A percentile compares a stretch with the other conserved stretches of the same genome.
These are phyloP conservation scores for Penicillium salamii DNA, from an alignment of 495 filamentous ascomycete species.

Conservation along the genomic window DNA sequence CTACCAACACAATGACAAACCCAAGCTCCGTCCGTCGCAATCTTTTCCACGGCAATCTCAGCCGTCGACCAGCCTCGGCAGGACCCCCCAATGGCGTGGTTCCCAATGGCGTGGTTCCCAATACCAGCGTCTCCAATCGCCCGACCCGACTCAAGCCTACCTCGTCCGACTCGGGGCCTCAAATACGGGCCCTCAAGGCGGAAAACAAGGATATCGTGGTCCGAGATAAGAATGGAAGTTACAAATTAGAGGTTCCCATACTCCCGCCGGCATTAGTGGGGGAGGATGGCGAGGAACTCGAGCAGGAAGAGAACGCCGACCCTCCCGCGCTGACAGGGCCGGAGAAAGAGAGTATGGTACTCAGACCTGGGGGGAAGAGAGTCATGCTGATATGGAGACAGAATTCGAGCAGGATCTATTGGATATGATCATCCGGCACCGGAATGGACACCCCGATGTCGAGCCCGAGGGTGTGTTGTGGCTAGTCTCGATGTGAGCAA, in stretches of 20 bases:
- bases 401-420: slow-evolving; percentile 48
- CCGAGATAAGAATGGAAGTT: slow-evolving; percentile 70
- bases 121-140: slow-evolving; percentile 25
- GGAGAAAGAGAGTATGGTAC: slow-evolving; percentile 48
- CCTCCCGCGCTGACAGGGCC: slow-evolving; percentile 27
- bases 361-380: background rate
- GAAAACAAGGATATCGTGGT: slow-evolving; percentile 70
- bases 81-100: slow-evolving; percentile 22
- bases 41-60: slow-evolving; percentile 70
- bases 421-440: slow-evolving; percentile 56
- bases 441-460: slow-evolving; percentile 56
- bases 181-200: slow-evolving; percentile 30
- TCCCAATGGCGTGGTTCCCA: slow-evolving; percentile 12
- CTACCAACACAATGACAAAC: slow-evolving; percentile 21
- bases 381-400: slow-evolving; percentile 16
- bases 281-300: slow-evolving; percentile 54
- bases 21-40: slow-evolving; percentile 60
- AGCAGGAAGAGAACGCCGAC: slow-evolving; percentile 26
- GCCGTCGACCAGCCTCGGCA: slow-evolving; percentile 59
- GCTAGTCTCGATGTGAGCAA: background rate
- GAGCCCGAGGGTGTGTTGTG: slow-evolving; percentile 63
- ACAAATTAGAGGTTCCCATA: slow-evolving; percentile 67
- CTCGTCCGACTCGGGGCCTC: slow-evolving; percentile 34
- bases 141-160: slow-evolving; percentile 34
- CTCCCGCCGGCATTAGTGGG: slow-evolving; percentile 46